Conservation (phyloP, 78 protist genomes). For the Dictyostelium intermedium region DNA sequence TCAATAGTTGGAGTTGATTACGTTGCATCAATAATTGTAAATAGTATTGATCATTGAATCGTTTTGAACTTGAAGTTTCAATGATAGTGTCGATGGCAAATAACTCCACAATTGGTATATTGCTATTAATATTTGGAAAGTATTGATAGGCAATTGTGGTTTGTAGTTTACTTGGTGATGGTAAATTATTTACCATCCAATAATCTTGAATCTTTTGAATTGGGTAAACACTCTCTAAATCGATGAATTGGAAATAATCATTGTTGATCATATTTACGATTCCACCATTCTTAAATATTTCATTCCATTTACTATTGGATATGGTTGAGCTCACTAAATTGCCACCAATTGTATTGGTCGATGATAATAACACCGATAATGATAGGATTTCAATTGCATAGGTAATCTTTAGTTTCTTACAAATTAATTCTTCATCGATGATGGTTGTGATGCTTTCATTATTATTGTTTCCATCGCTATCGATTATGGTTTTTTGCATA, state of each 20-base stretch:
- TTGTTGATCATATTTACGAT: background rate
- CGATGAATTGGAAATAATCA: background rate
- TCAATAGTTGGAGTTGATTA: background rate
- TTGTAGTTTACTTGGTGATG: background rate
- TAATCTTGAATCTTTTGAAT: background rate
- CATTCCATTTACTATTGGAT: background rate
- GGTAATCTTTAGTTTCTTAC: background rate
- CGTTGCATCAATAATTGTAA: background rate
- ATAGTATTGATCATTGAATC: background rate
- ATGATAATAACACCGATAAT: background rate
- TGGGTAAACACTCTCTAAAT: background rate
- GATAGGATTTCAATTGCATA: background rate
- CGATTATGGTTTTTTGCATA: background rate
- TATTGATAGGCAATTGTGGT: background rate
- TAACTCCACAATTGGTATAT: background rate
- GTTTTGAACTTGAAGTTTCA: background rate
- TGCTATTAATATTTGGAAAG: background rate
- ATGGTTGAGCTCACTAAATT: background rate
- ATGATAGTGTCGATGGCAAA: background rate
- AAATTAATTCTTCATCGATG: background rate
- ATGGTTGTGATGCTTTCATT: too few species aligned
- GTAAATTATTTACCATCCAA: background rate
- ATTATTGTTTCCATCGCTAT: background rate
- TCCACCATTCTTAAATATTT: background rate
- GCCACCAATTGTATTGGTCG: background rate